These are phyloP conservation scores for Bonia amplexicaulis DNA, from an alignment of 176 grass and related monocot genomes.

Conservation along the genomic window DNA sequence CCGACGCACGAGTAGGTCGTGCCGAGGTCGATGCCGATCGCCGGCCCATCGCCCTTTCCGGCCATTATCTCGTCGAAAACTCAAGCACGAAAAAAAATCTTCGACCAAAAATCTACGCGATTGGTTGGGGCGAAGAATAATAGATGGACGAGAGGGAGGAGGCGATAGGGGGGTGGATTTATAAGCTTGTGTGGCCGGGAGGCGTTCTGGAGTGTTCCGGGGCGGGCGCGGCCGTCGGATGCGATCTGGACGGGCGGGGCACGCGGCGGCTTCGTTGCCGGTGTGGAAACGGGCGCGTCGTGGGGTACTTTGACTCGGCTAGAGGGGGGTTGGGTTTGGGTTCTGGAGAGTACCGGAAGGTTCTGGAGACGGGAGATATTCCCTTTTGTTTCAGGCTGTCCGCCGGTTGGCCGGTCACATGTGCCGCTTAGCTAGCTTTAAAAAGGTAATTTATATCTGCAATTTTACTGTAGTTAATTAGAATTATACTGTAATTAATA, in stretches of 20 bases:
- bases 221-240: constrained; percentile 13
- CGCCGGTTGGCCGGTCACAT: neutral
- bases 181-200: neutral
- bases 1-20: constrained; percentile 91
- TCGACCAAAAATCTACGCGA: neutral
- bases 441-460: too few species aligned
- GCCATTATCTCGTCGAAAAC: constrained; percentile 46
- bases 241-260: neutral
- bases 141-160: constrained; percentile 7
- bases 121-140: neutral
- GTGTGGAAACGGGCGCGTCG: constrained; percentile 2
- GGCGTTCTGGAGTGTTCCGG: constrained; percentile 48
- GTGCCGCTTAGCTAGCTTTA: too few species aligned
- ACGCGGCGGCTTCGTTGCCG: neutral
- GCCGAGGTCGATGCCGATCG: constrained; percentile 89
- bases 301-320: neutral
- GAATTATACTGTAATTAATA: too few species aligned
- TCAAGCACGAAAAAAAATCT: neutral
- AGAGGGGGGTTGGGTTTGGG: neutral
- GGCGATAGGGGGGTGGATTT: neutral
- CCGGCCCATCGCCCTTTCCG: constrained; percentile 68
- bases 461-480: too few species aligned
- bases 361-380: constrained; percentile 5
- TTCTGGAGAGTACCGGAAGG: constrained; percentile 21
- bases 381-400: neutral